Evolutionary conservation across 108 stramenopile species (phyloP), one percentile per base, ranked within the genome.

Genomic region (Heterococcus sp.): DNA sequence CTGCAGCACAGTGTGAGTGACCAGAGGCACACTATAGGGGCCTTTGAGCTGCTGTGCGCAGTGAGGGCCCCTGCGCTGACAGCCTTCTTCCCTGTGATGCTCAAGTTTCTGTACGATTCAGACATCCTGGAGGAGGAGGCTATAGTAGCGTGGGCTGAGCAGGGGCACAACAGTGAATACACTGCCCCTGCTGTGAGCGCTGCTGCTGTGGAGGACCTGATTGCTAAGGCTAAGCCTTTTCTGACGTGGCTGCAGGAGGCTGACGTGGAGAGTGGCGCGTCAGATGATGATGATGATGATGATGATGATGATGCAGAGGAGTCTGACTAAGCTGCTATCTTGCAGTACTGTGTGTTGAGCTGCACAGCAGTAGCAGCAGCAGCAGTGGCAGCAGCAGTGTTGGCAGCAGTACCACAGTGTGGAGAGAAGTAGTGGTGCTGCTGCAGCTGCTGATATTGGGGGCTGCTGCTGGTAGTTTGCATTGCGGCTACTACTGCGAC

Each of bases 171-270:
- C 1, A 86, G 84, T 30, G 72, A 82, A 80, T 79, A 66, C 71
- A 84, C 87, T 36, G 67, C 69, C 32, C 34, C 67, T 32, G 68
- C 71, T 21, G 65, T 88, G 35, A 84, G 28, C 28, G 82, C 72
- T 70, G 86, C 80, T 0, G 72, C 73, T 72, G 73, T 84, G 34
- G 78, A 78, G 32, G 71, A 68, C 30, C 40, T 88, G 1, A 78
- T 72, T 28, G 71, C 29, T 28, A 66, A 75, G 69, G 86, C 86
- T 11, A 35, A 29, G 29, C 86, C 84, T 2, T 87, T 88, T 35
- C 58, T 88, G n/a, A 85, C 77, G n/a, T 88, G 87, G 87, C 84
- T 88, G 3, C 73, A 84, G 72, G 85, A 84, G 65, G 87, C 86
- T 2, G 87, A 87, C 30, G 87, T 84, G 3, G 86, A 86, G 87